Percentiles rank a stretch among this genome's conserved stretches.
Conservation (phyloP, 2,329 filamentous ascomycete species). For the Chaetomiaceae sp. region DNA sequence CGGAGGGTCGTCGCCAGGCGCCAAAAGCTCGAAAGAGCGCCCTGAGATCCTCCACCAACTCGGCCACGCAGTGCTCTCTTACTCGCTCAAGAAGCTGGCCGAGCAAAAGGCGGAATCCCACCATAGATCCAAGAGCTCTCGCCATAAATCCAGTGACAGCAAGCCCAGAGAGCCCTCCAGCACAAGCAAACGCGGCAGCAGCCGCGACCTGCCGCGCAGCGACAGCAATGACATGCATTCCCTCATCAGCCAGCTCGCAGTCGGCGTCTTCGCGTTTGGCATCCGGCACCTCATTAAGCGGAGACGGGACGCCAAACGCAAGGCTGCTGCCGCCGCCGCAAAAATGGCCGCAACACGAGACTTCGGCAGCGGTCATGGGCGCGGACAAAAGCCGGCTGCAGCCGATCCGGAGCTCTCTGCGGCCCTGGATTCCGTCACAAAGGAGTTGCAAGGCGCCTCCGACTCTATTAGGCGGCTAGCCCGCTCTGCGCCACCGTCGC, state of each 20-base stretch:
- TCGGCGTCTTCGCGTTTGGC: conserved; percentile 23
- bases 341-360: background rate
- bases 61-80: conserved; percentile 22
- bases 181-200: conserved; percentile 7
- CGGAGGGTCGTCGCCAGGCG: background rate
- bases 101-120: conserved; percentile 7
- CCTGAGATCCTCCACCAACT: conserved; percentile 23
- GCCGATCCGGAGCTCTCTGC: conserved; percentile 19
- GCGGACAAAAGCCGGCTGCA: background rate
- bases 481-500: conserved; percentile 3
- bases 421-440: conserved; percentile 22
- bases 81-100: conserved; percentile 21
- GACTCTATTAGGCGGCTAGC: conserved; percentile 19
- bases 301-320: conserved; percentile 17
- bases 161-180: conserved; percentile 3
- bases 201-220: conserved; percentile 1
- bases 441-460: conserved; percentile 19
- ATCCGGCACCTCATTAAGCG: conserved; percentile 20
- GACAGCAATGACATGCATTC: conserved; percentile 22
- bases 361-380: background rate
- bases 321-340: background rate
- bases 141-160: conserved; percentile 3
- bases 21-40: background rate
- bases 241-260: conserved; percentile 24
- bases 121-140: background rate